Percentiles rank a stretch among this genome's conserved stretches.
Evolutionary conservation across 345 rosid genomes (phyloP).

Genomic region (Citropsis articulata): DNA sequence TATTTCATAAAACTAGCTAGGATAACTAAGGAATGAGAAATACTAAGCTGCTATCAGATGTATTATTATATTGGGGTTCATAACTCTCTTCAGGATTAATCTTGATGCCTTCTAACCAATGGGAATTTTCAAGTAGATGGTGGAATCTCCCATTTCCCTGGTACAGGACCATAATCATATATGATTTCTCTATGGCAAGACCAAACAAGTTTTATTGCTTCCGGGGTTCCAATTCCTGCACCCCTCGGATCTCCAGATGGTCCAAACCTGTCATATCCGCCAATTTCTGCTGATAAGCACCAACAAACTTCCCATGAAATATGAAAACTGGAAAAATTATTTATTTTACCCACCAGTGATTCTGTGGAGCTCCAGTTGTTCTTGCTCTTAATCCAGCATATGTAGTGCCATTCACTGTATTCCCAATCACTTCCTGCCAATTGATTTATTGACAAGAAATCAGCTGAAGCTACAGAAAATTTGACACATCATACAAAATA

Average conservation of each 20-base stretch:
- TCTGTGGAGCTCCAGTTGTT: constrained; percentile 98
- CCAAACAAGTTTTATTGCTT: constrained; percentile 97
- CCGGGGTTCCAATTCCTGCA: constrained; percentile 97
- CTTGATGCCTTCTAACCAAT: background rate
- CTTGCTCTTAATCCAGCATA: constrained; percentile 95
- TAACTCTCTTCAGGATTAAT: background rate
- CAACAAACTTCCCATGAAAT: background rate
- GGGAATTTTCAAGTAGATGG: constrained; percentile 53
- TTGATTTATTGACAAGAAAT: constrained; percentile 1
- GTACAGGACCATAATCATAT: constrained; percentile 82
- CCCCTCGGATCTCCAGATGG: constrained; percentile 99
- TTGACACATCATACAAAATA: background rate
- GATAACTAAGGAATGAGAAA: background rate
- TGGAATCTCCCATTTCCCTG: constrained; percentile 73
- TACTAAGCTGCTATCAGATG: background rate
- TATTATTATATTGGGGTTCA: background rate
- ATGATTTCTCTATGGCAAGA: constrained; percentile 96
- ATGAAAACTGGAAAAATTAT: background rate
- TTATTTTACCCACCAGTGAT: constrained; percentile 65
- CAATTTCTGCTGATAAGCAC: background rate
- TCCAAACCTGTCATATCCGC: constrained; percentile 69
- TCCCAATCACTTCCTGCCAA: constrained; percentile 82
- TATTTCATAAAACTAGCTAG: background rate
- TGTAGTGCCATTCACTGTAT: constrained; percentile 89
- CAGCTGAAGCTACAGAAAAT: background rate